Percentiles rank a stretch among this genome's conserved stretches.
Conservation (phyloP, 352 stramenopile genomes). For the Globisporangium heterothallicum region DNA sequence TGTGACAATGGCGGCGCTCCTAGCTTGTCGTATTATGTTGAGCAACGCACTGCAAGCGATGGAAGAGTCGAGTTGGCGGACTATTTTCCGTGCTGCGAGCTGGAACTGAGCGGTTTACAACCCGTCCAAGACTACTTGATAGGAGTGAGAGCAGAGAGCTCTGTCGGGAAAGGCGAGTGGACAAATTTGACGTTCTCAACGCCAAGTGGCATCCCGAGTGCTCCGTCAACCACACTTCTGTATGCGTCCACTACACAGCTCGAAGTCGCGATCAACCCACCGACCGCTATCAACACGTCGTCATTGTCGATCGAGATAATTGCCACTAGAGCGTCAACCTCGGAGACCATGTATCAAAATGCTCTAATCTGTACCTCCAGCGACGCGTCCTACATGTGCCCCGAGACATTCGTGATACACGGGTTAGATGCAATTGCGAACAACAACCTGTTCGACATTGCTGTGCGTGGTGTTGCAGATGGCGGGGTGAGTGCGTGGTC, state of each 20-base stretch:
- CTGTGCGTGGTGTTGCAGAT: constrained; percentile 22
- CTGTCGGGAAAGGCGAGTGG: constrained; percentile 22
- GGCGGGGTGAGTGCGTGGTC: constrained; percentile 26
- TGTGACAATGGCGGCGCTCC: constrained; percentile 31
- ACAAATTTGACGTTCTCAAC: constrained; percentile 21
- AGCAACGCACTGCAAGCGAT: constrained; percentile 7
- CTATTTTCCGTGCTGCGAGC: constrained; percentile 15
- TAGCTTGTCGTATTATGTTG: constrained; percentile 2
- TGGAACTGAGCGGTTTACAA: constrained; percentile 15
- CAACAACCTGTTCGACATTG: constrained; percentile 13
- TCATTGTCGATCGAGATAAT: constrained; percentile 13
- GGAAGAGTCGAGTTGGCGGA: background rate
- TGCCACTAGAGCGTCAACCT: constrained; percentile 3
- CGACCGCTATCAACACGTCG: constrained; percentile 10
- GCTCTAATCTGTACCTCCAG: constrained; percentile 5
- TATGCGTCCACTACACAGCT: constrained; percentile 24
- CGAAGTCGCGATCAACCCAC: constrained; percentile 18
- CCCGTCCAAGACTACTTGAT: constrained; percentile 21
- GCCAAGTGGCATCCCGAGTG: constrained; percentile 19
- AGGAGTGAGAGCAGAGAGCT: constrained; percentile 15
- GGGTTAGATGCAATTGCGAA: constrained; percentile 7
- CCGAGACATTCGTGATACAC: constrained; percentile 12
- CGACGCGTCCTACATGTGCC: constrained; percentile 15
- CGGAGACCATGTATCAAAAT: constrained; percentile 1
- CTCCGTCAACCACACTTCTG: constrained; percentile 14